Conservation (phyloP, 805 yeast species). For the Pichia cephalocereana region DNA sequence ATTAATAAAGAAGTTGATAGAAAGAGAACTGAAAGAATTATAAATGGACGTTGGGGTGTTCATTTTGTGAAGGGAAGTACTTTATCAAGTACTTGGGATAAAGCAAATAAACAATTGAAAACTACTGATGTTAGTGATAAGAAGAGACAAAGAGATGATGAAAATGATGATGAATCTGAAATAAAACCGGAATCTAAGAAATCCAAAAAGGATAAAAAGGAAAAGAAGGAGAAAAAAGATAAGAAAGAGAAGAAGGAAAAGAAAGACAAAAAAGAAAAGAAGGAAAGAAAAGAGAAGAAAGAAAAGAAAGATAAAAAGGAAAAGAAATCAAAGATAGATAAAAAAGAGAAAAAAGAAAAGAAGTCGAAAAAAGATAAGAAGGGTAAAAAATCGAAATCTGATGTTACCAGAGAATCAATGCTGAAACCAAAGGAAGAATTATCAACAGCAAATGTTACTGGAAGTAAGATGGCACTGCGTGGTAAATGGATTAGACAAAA, state of each 20-base stretch:
- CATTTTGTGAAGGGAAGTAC: conserved; percentile 81
- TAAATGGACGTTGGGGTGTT: conserved; percentile 86
- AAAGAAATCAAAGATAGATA: conserved; percentile 12
- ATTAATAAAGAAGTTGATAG: conserved; percentile 57
- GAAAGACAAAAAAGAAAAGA: conserved; percentile 19
- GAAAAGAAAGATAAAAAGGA: conserved; percentile 23
- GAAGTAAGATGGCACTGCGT: conserved; percentile 64
- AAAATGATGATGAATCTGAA: conserved; percentile 8
- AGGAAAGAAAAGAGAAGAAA: conserved; percentile 24
- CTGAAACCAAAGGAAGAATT: conserved; percentile 27
- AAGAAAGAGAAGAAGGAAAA: conserved; percentile 16
- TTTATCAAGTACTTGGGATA: conserved; percentile 75
- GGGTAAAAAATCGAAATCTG: conserved; percentile 11
- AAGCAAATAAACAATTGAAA: conserved; percentile 32
- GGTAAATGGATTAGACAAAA: conserved; percentile 85
- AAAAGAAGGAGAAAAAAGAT: conserved; percentile 19
- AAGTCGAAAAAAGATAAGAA: conserved; percentile 10
- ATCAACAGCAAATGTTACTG: conserved; percentile 26
- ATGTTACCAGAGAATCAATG: conserved; percentile 34
- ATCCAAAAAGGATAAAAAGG: conserved; percentile 18
- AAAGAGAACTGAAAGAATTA: conserved; percentile 56
- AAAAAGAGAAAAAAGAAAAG: conserved; percentile 22
- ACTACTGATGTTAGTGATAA: conserved; percentile 11
- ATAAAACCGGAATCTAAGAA: neutral
- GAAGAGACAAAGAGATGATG: conserved; percentile 13